Conservation (phyloP, 139 green algal genomes). For the Picochlorum sp. region DNA sequence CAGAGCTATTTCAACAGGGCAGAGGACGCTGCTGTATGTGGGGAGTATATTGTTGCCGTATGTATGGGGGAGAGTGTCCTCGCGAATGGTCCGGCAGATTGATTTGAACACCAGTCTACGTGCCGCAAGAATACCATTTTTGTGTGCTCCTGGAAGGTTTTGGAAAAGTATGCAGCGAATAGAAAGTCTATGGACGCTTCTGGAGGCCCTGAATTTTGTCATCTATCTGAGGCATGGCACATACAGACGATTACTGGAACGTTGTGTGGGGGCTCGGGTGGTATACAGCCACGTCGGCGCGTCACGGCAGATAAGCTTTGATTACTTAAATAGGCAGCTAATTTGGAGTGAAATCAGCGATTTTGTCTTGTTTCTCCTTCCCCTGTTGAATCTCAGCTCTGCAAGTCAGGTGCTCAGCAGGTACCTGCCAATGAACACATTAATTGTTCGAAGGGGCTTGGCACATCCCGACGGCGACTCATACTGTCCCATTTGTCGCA, state of each 20-base stretch:
- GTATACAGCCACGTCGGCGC: conserved; percentile 68
- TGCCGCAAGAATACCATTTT: conserved; percentile 5
- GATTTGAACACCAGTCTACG: not conserved
- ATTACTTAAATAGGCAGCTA: conserved; percentile 69
- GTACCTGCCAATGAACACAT: conserved; percentile 20
- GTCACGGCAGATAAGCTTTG: conserved; percentile 69
- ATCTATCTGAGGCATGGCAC: conserved; percentile 55
- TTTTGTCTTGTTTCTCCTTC: conserved; percentile 6
- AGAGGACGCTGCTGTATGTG: conserved; percentile 41
- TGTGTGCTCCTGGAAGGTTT: conserved; percentile 3
- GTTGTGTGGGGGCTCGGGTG: conserved; percentile 52
- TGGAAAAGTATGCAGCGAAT: conserved; percentile 27
- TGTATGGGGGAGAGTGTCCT: conserved; percentile 34
- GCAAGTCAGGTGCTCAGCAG: conserved; percentile 21
- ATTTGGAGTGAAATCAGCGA: conserved; percentile 14
- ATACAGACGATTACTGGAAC: conserved; percentile 77
- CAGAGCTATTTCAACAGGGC: conserved; percentile 36
- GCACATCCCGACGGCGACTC: too few relatives aligned
- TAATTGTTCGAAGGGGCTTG: too few relatives aligned
- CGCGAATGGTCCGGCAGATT: conserved; percentile 6
- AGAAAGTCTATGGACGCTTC: conserved; percentile 32
- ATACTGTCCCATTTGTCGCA: not conserved
- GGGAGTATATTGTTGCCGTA: conserved; percentile 57
- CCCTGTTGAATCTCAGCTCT: conserved; percentile 24
- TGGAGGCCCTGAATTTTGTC: conserved; percentile 49